Evolutionary conservation across 305 asterid genomes (phyloP).

Genomic region (Fraxinus platypoda): DNA sequence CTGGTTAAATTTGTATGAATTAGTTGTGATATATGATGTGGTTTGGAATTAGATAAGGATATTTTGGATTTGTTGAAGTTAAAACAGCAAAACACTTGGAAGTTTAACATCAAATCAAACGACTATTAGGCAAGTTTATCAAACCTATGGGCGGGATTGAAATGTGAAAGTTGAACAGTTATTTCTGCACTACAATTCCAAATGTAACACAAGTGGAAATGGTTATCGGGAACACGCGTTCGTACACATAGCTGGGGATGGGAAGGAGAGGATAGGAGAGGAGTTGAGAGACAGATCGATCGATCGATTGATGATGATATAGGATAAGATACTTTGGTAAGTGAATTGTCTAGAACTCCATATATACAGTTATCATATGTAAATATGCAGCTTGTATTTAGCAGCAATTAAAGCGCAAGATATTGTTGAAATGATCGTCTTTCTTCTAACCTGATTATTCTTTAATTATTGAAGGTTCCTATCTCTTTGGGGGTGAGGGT

Average conservation of each 20-base stretch:
- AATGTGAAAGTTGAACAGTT: background rate
- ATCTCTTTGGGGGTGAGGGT: constrained; percentile 68
- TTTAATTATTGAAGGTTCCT: constrained; percentile 65
- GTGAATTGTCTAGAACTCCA: constrained; percentile 1
- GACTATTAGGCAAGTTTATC: background rate
- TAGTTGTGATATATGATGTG: background rate
- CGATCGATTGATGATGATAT: background rate
- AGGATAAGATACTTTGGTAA: constrained; percentile 1
- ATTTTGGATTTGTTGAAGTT: background rate
- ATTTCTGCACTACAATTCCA: background rate
- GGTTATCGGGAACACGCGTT: background rate
- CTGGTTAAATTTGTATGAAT: background rate
- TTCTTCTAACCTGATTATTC: constrained; percentile 23
- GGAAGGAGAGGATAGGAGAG: background rate
- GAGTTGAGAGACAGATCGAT: background rate
- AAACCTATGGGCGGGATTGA: background rate
- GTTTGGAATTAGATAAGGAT: background rate
- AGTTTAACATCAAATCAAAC: background rate
- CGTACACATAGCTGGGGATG: background rate
- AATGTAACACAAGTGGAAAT: background rate
- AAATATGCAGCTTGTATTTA: background rate
- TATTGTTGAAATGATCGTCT: constrained; percentile 1
- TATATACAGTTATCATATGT: background rate
- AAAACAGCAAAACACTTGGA: background rate
- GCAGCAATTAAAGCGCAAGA: constrained; percentile 13